Evolutionary conservation across 2,329 filamentous ascomycete species (phyloP).

Genomic region (Dissoconium aciculare): DNA sequence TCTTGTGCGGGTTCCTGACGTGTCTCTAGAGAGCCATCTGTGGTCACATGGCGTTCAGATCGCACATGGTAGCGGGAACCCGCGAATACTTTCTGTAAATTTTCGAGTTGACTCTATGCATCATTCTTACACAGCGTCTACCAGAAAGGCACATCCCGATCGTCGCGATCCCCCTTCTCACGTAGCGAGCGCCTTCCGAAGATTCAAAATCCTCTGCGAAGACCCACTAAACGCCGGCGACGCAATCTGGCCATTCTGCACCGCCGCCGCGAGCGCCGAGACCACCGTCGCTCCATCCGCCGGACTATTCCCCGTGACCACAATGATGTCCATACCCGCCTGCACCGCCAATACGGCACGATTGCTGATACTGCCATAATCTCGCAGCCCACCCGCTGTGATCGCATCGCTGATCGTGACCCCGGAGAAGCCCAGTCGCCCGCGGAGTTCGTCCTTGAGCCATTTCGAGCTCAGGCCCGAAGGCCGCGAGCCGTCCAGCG

Average conservation of each 20-base stretch:
- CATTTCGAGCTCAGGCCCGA: slow-evolving; percentile 8
- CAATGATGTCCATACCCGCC: slow-evolving; percentile 10
- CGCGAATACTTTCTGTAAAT: no score
- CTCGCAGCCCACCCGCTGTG: slow-evolving; percentile 8
- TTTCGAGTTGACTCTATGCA: no score
- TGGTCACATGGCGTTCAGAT: no score
- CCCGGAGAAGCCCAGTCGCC: slow-evolving; percentile 7
- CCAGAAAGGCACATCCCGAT: no score
- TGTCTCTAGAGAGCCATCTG: no score
- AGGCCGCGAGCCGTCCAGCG: slow-evolving; percentile 4
- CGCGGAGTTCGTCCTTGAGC: slow-evolving; percentile 7
- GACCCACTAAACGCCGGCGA: slow-evolving; percentile 8
- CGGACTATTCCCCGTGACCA: slow-evolving; percentile 7
- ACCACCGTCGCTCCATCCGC: slow-evolving; percentile 6
- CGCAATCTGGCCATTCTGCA: slow-evolving; percentile 6
- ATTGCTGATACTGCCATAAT: slow-evolving; percentile 6
- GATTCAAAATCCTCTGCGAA: slow-evolving; percentile 6
- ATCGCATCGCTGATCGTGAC: slow-evolving; percentile 12
- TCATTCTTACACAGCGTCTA: no score
- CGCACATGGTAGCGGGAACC: no score
- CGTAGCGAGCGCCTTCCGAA: slow-evolving; percentile 5
- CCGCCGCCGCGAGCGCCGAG: slow-evolving; percentile 5
- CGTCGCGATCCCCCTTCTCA: no score
- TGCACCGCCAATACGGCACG: slow-evolving; percentile 6
- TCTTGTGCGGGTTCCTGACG: no score